phyloP scores from a whole-genome alignment of 1,139 yeast genomes.

The Sugiyamaella grinbergsii region DNA sequence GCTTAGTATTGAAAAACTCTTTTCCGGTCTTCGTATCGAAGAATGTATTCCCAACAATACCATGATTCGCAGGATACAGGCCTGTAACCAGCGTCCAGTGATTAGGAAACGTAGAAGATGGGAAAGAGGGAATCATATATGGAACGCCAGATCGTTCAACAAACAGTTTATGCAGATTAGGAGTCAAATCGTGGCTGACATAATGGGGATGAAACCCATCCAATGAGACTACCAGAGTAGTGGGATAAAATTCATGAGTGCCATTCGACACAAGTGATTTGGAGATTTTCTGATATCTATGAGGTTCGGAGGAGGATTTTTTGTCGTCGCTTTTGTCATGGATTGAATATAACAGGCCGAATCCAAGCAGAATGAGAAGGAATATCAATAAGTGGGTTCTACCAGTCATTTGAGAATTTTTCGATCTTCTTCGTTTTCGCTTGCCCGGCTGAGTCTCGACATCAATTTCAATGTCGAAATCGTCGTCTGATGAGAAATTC shows the following conservation, averaged over 20 bases:
- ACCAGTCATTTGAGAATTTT: constrained; percentile 9
- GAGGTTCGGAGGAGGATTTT: not conserved
- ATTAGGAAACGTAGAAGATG: constrained; percentile 87
- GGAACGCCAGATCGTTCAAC: constrained; percentile 68
- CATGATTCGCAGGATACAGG: constrained; percentile 77
- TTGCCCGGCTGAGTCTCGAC: constrained; percentile 32
- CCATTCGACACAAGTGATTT: constrained; percentile 57
- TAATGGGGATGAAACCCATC: constrained; percentile 95
- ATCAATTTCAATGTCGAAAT: constrained; percentile 35
- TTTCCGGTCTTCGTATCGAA: constrained; percentile 59
- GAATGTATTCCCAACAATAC: constrained; percentile 83
- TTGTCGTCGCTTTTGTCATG: constrained; percentile 7
- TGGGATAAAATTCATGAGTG: constrained; percentile 70
- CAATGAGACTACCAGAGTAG: constrained; percentile 74
- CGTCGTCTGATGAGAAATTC: constrained; percentile 28
- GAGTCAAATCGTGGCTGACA: constrained; percentile 66
- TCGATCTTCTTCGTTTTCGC: constrained; percentile 11
- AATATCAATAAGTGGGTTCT: constrained; percentile 11
- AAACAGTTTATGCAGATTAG: constrained; percentile 62
- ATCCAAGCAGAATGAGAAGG: constrained; percentile 11
- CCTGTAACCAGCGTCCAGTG: constrained; percentile 94
- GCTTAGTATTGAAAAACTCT: constrained; percentile 66
- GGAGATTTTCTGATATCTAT: constrained; percentile 11
- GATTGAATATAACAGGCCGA: constrained; percentile 10
- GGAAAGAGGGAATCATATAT: constrained; percentile 83